Percentiles rank a stretch among this genome's conserved stretches.
Evolutionary conservation across 192 early-diverging fungal species (phyloP).

Genomic region (Coemansia sp.): DNA sequence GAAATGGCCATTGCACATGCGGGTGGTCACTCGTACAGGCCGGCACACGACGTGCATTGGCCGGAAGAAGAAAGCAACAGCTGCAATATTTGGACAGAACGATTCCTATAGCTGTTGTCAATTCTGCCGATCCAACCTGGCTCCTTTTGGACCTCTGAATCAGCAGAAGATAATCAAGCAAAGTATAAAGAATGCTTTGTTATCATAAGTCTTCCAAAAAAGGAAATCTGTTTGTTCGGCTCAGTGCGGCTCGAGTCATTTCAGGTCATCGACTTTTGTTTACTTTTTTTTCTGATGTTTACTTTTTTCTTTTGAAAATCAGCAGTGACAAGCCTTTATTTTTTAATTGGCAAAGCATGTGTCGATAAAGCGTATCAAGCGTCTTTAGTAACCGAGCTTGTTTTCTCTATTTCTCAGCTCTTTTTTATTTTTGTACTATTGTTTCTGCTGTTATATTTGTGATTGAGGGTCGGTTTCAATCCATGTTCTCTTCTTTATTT

Average conservation of each 20-base stretch:
- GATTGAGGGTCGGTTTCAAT: neutral
- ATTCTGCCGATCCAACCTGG: neutral
- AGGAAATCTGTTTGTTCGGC: neutral
- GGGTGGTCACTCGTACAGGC: neutral
- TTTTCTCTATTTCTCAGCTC: neutral
- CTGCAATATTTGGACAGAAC: neutral
- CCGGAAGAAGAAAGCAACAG: neutral
- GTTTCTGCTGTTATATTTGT: too few species aligned
- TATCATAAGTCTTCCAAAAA: neutral
- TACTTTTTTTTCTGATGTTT: neutral
- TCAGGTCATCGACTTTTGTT: neutral
- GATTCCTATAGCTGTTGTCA: neutral
- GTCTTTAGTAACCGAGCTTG: too few species aligned
- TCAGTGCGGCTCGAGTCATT: neutral
- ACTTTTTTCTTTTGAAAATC: neutral
- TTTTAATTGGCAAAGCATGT: neutral
- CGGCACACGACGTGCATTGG: neutral
- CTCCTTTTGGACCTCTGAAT: neutral
- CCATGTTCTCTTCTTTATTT: neutral
- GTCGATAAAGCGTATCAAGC: too few species aligned
- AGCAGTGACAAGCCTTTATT: slow-evolving; percentile 5
- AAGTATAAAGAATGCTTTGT: too few species aligned
- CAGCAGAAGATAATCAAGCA: neutral
- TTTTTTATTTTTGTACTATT: neutral
- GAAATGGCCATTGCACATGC: too few species aligned